These are phyloP conservation scores for Solanum tarijense DNA, from an alignment of 257 asterid genomes.

Conservation along the genomic window DNA sequence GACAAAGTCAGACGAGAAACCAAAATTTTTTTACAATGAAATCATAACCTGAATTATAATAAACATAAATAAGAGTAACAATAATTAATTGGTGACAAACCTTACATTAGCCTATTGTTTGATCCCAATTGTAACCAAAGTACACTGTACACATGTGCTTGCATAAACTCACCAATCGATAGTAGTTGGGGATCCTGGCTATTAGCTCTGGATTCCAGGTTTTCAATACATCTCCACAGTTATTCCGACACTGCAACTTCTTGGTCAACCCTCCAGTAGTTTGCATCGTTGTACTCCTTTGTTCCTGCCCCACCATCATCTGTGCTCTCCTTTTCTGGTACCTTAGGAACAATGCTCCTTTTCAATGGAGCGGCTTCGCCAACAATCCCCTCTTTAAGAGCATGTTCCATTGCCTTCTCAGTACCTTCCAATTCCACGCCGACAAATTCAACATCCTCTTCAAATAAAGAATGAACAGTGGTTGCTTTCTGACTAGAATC, in stretches of 20 bases:
- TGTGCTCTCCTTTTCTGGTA: conserved; percentile 37
- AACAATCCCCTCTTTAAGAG: conserved; percentile 86
- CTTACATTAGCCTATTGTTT: conserved; percentile 14
- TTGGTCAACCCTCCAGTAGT: conserved; percentile 95
- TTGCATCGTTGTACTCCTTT: conserved; percentile 74
- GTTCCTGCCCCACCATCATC: conserved; percentile 44
- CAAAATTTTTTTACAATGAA: not conserved
- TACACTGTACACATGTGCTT: conserved; percentile 26
- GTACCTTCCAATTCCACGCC: conserved; percentile 92
- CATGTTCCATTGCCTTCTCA: conserved; percentile 71
- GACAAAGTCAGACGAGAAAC: not conserved
- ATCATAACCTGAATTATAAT: conserved; percentile 8
- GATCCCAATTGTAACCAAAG: conserved; percentile 22
- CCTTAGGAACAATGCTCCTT: conserved; percentile 33
- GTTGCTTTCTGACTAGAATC: conserved; percentile 27
- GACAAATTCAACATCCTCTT: conserved; percentile 96
- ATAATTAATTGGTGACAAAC: conserved; percentile 19
- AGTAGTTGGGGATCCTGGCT: conserved; percentile 3
- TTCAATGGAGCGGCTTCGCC: conserved; percentile 86
- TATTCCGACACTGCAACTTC: conserved; percentile 65
- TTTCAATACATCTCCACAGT: not conserved
- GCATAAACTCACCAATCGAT: conserved; percentile 2
- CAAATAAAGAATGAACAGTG: conserved; percentile 72
- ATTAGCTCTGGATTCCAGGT: not conserved
- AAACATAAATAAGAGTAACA: conserved; percentile 7